A percentile compares a stretch with the other conserved stretches of the same genome.
These are phyloP conservation scores for Neocucurbitaria cava DNA, from an alignment of 2,329 filamentous ascomycete genomes.

Conservation along the genomic window DNA sequence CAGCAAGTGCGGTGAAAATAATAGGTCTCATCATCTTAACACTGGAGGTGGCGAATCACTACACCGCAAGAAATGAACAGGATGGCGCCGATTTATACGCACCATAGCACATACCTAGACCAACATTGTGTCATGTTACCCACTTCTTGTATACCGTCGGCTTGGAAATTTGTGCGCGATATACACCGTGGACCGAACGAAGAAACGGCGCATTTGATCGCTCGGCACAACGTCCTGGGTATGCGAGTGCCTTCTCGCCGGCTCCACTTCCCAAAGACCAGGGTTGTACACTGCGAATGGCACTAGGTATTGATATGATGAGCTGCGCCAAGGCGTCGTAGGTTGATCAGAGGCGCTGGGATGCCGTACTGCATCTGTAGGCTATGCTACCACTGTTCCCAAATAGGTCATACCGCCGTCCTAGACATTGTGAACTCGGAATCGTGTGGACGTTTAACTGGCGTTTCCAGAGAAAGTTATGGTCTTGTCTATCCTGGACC, in stretches of 20 bases:
- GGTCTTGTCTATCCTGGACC: background rate
- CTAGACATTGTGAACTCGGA: background rate
- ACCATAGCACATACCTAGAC: background rate
- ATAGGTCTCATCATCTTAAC: constrained; percentile 33
- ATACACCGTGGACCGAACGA: constrained; percentile 3
- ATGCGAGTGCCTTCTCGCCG: constrained; percentile 2
- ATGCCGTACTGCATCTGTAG: constrained; percentile 4
- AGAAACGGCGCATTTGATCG: constrained; percentile 5
- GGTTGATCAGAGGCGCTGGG: constrained; percentile 9
- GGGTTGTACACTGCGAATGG: background rate
- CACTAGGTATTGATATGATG: constrained; percentile 14
- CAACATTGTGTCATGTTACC: background rate
- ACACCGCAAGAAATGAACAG: background rate
- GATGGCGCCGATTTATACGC: constrained; percentile 21
- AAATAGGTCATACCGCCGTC: background rate
- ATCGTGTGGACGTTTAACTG: background rate
- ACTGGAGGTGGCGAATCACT: background rate
- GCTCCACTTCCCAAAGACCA: constrained; percentile 4
- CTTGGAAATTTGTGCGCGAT: background rate
- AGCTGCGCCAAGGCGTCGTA: constrained; percentile 18
- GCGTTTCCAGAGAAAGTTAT: background rate
- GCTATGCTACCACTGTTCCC: constrained; percentile 3
- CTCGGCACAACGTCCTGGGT: background rate
- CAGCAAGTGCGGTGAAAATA: constrained; percentile 35
- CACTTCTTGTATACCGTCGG: background rate